Base-by-base conservation (phyloP, 352 stramenopile genomes). In the Phytophthora rubi region DNA sequence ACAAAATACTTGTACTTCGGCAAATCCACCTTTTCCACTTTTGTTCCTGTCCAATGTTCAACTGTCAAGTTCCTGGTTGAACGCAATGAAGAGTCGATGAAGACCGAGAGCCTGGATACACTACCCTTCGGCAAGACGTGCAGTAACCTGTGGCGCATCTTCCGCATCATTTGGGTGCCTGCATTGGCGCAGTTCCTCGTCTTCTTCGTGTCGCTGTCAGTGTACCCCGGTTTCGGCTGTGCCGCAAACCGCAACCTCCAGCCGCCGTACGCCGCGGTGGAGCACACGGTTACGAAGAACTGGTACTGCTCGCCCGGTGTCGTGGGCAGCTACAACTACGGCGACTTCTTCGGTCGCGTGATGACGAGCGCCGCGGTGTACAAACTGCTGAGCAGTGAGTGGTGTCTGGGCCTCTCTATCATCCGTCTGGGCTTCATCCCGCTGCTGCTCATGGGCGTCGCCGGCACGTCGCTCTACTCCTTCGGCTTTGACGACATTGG, bases 291-390 rank as follows among this genome's bases (percentile, higher is more conserved):
- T 10, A 68, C 57, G 2, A 42, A 9, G 2, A 51, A 62, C 10
- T 88, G 79, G 81, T 85, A 82, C 58, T 76, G 64, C 66, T 71
- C 75, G 3, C 76, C 81, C 2, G 81, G 77, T 37, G 77, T 86
- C 47, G 76, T 87, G n/a, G 81, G 65, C 15, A 64, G 53, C 33
- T 87, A 81, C 73, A 84, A 84, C 79, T 83, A 77, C 70, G 79
- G 79, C 10, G 79, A 87, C 55, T 82, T 81, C 57, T 57, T 86
- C 44, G 81, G 75, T 12, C 75, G 79, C 12, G 53, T 87, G 32
- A 54, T 85, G 37, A 84, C 56, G 51, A 73, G 66, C 9, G 77
- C 73, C 16, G 63, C 70, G 3, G 70, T 79, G 33, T 85, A 80
- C 63, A 82, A 80, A 39, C 42, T 81, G 45, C 83, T 87, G 53